Evolutionary conservation across 805 yeast genomes (phyloP).

Genomic region (Kodamaea hsintzibuensis): DNA sequence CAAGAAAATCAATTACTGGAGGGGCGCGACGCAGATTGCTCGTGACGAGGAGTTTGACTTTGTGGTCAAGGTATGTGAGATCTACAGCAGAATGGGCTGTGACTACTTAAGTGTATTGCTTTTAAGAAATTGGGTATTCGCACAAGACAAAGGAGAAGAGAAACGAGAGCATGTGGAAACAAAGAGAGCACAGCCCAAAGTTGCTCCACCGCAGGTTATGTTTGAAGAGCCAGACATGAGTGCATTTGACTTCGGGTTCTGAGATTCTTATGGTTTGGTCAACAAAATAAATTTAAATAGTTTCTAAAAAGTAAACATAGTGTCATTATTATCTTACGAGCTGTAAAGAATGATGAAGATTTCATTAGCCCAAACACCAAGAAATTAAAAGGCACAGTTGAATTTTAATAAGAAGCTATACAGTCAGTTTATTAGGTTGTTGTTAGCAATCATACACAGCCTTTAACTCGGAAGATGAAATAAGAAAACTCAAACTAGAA

Average conservation of each 20-base stretch:
- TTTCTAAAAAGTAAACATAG: too few species aligned
- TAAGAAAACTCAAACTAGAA: too few species aligned
- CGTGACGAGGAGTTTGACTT: slow-evolving; percentile 57
- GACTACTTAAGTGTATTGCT: slow-evolving; percentile 69
- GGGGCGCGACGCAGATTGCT: slow-evolving; percentile 49
- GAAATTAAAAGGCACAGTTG: too few species aligned
- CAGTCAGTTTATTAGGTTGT: too few species aligned
- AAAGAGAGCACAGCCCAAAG: slow-evolving; percentile 9
- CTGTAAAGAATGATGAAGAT: too few species aligned
- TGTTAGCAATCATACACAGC: too few species aligned
- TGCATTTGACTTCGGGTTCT: slow-evolving; percentile 52
- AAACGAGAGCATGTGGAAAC: slow-evolving; percentile 12
- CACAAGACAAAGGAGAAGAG: background rate
- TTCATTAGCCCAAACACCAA: too few species aligned
- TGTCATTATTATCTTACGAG: too few species aligned
- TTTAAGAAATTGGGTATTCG: slow-evolving; percentile 67
- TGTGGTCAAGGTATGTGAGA: slow-evolving; percentile 60
- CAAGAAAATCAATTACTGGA: slow-evolving; percentile 48
- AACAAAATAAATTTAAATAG: too few species aligned
- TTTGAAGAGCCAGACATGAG: slow-evolving; percentile 79
- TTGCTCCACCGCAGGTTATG: slow-evolving; percentile 50
- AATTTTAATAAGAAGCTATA: too few species aligned
- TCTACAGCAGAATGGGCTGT: slow-evolving; percentile 89
- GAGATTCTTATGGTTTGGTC: background rate
- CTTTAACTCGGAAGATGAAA: too few species aligned